Conservation (phyloP, 2,329 filamentous ascomycete species). For the Albifimbria verrucaria region DNA sequence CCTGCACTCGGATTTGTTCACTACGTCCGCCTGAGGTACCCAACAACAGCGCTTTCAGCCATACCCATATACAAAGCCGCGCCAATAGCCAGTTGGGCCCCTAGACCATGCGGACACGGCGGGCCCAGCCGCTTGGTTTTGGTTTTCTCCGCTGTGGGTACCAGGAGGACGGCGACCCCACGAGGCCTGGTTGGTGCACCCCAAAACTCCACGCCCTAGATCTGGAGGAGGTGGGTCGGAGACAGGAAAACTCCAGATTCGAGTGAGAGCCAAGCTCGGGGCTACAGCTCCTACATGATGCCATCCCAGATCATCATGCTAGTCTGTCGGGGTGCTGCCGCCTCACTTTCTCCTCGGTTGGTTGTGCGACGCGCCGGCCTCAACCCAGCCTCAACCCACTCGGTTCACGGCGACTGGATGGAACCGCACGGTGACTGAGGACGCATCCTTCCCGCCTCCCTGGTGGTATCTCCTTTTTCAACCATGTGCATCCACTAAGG, state of each 20-base stretch:
- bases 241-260: background rate
- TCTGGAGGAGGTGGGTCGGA: background rate
- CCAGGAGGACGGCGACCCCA: background rate
- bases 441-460: background rate
- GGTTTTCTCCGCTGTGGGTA: background rate
- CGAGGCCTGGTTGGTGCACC: background rate
- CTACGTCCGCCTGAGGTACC: too few relatives aligned
- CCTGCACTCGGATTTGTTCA: too few relatives aligned
- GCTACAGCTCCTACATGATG: background rate
- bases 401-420: background rate
- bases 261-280: background rate
- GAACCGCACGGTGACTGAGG: background rate
- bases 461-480: slow-evolving; percentile 9
- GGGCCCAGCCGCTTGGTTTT: background rate
- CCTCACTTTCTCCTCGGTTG: background rate
- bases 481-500: slow-evolving; percentile 13
- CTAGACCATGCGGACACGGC: too few relatives aligned
- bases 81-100: too few relatives aligned
- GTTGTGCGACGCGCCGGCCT: background rate
- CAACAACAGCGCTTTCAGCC: too few relatives aligned
- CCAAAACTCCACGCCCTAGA: background rate
- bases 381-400: background rate
- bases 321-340: background rate
- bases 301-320: background rate
- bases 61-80: too few relatives aligned